phyloP scores from a whole-genome alignment of 2,329 filamentous ascomycete genomes.

The Colletotrichum karsti region DNA sequence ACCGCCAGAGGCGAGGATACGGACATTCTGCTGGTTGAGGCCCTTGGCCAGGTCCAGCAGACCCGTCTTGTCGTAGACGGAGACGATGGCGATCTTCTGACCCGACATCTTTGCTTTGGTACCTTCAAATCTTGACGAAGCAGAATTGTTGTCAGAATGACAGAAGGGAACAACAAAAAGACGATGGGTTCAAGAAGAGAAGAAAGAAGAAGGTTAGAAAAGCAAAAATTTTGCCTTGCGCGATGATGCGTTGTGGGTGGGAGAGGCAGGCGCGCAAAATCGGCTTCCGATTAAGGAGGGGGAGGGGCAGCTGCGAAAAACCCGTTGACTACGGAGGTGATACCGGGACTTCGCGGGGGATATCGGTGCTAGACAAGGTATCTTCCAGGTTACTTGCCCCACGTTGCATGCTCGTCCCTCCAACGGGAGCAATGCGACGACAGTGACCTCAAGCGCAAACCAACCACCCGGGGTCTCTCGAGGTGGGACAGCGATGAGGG shows the following conservation, averaged over 20 bases:
- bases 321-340: not conserved
- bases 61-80: slow-evolving; percentile 98
- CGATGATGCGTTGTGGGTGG: slow-evolving; percentile 23
- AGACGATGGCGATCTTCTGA: slow-evolving; percentile 85
- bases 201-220: not conserved
- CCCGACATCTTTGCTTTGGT: slow-evolving; percentile 33
- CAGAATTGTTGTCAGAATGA: not conserved
- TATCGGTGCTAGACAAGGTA: not conserved
- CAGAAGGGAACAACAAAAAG: not conserved
- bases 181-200: not conserved
- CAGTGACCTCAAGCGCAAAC: slow-evolving; percentile 1
- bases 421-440: slow-evolving; percentile 5
- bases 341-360: not conserved
- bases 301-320: slow-evolving; percentile 23
- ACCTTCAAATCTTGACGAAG: slow-evolving; percentile 31
- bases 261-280: slow-evolving; percentile 24
- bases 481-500: slow-evolving; percentile 7
- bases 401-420: slow-evolving; percentile 8
- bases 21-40: slow-evolving; percentile 87
- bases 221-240: slow-evolving; percentile 23
- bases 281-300: slow-evolving; percentile 28
- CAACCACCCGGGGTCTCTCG: not conserved
- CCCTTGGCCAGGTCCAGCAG: slow-evolving; percentile 92
- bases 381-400: slow-evolving; percentile 15
- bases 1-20: slow-evolving; percentile 92